Conservation (phyloP, 1,284 basidiomycete species). For the Apiotrichum montevideense region DNA sequence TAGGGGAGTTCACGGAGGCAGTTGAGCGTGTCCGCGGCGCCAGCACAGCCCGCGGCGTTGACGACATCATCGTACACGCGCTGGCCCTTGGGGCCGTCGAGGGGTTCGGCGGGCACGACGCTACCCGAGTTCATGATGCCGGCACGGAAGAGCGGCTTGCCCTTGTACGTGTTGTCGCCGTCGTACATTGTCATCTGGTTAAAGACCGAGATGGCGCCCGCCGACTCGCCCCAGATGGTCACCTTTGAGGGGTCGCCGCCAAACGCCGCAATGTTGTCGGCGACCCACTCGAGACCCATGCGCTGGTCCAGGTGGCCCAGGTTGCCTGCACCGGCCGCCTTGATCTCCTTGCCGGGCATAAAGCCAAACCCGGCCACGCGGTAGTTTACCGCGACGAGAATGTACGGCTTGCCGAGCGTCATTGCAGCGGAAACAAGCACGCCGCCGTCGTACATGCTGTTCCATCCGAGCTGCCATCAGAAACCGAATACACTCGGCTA, state of each 20-base stretch:
- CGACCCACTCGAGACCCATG: slow-evolving; percentile 38
- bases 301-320: slow-evolving; percentile 49
- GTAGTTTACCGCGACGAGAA: slow-evolving; percentile 59
- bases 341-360: slow-evolving; percentile 52
- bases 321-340: slow-evolving; percentile 52
- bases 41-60: slow-evolving; percentile 10
- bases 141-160: slow-evolving; percentile 47
- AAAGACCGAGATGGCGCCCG: slow-evolving; percentile 44
- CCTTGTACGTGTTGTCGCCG: slow-evolving; percentile 40
- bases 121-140: slow-evolving; percentile 44
- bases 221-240: slow-evolving; percentile 57
- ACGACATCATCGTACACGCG: slow-evolving; percentile 13
- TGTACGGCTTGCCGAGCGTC: slow-evolving; percentile 45
- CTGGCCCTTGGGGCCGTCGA: slow-evolving; percentile 16
- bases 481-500: neutral
- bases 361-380: slow-evolving; percentile 45
- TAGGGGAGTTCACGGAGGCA: slow-evolving; percentile 53
- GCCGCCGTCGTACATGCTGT: slow-evolving; percentile 15
- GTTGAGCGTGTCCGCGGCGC: slow-evolving; percentile 49
- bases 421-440: slow-evolving; percentile 5
- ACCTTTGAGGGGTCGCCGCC: slow-evolving; percentile 41
- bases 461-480: slow-evolving; percentile 10
- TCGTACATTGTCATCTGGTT: slow-evolving; percentile 56
- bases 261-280: slow-evolving; percentile 36
- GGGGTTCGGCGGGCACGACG: slow-evolving; percentile 34